phyloP scores from a whole-genome alignment of 306 rosid genomes.

The Trifolium fragiferum region DNA sequence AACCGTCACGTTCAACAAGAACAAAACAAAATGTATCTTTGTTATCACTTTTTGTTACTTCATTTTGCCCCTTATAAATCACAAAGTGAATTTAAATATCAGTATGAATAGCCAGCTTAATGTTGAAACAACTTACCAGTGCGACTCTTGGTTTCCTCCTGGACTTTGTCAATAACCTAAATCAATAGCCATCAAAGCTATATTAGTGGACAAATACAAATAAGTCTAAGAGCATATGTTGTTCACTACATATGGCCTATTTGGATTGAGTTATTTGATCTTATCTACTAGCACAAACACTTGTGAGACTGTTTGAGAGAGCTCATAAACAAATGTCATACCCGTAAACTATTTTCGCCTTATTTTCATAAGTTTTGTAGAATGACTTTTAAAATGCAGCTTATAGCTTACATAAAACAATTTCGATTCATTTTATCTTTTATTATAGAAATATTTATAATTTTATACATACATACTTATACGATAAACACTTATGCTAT shows the following conservation, averaged over 20 bases:
- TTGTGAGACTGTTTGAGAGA: too few relatives aligned
- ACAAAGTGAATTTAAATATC: conserved; percentile 19
- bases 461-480: too few relatives aligned
- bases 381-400: too few relatives aligned
- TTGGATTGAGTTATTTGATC: too few relatives aligned
- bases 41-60: background rate
- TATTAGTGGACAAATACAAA: conserved; percentile 32
- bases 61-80: background rate
- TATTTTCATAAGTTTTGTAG: too few relatives aligned
- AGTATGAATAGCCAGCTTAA: conserved; percentile 30
- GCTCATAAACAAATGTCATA: too few relatives aligned
- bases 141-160: conserved; percentile 97
- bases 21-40: conserved; percentile 11
- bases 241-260: background rate
- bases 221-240: background rate
- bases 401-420: too few relatives aligned
- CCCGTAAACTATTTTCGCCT: too few relatives aligned
- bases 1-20: conserved; percentile 12
- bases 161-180: conserved; percentile 98
- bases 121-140: conserved; percentile 54
- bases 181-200: conserved; percentile 30
- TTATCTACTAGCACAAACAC: too few relatives aligned
- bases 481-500: too few relatives aligned
- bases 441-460: too few relatives aligned
- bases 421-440: too few relatives aligned